Evolutionary conservation across 345 rosid species (phyloP).

Genomic region (Acer saccharum): DNA sequence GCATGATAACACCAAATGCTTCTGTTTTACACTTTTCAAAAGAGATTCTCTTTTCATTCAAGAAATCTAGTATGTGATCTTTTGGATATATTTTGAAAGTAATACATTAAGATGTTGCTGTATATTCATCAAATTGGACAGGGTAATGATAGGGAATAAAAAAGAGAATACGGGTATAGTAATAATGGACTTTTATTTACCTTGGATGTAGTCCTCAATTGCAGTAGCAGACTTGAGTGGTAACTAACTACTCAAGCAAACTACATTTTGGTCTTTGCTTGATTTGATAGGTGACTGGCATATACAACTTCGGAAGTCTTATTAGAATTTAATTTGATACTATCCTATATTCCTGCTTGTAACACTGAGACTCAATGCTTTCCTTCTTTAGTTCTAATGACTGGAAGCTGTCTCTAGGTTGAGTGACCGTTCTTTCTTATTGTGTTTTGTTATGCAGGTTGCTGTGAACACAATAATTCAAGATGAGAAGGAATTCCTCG

Average conservation of each 20-base stretch:
- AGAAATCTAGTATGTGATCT: not conserved
- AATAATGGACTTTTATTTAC: not conserved
- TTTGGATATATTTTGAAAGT: not conserved
- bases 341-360: not conserved
- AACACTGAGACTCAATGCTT: not conserved
- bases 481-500: slow-evolving; percentile 69
- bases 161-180: not conserved
- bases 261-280: not conserved
- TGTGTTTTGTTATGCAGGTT: slow-evolving; percentile 47
- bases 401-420: slow-evolving; percentile 11
- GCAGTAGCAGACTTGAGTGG: not conserved
- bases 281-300: not conserved
- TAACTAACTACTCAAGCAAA: not conserved
- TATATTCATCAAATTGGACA: not conserved
- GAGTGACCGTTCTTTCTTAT: slow-evolving; percentile 2
- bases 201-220: not conserved
- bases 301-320: no score
- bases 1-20: not conserved
- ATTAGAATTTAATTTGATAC: not conserved
- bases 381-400: not conserved
- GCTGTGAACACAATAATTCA: slow-evolving; percentile 75
- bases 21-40: no score
- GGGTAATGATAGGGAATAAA: not conserved
- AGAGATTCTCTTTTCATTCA: not conserved
- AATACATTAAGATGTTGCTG: not conserved